Base-by-base conservation (phyloP, 345 rosid species). In the Eucalyptus paniculata region DNA sequence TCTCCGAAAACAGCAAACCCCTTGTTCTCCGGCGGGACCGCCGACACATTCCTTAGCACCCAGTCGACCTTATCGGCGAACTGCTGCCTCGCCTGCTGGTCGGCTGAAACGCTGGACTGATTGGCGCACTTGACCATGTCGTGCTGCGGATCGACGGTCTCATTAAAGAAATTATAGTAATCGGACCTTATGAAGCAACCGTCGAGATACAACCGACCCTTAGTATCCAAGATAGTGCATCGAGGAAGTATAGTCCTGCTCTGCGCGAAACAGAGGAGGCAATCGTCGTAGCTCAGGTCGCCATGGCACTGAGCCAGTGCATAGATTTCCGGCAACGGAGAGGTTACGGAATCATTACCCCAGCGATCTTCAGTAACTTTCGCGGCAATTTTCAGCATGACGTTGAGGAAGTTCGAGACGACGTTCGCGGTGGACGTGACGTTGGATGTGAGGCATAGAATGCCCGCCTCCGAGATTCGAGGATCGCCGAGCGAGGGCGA, bases 161-260 rank as follows among this genome's bases (percentile, higher is more conserved):
- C 96, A 1, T 87, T 67, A 77, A 90, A 95, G 91, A 95, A 95
- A 87, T 90, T 88, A 90, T 95, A 92, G 86, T 89, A 89, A 86
- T 96, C 97, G 34, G 92, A 95, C 37, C 97, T 93, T 23, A 95
- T 87, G 94, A 95, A 95, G 91, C 96, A 96, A 16, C 97, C 97
- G 86, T 96, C 97, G 42, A 96, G 92, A 50, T 87, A 96, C 89
- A 96, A 90, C 45, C 93, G 90, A 45, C 90, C 96, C 7, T 65
- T 45, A n/a, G 95, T 89, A 53, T 96, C 93, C 62, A 93, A 93
- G 44, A 72, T 12, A 19, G 12, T 72, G 91, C 97, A 96, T 86
- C 95, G 91, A 9, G 96, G 96, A 65, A 96, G 92, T 51, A 67
- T 91, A 6, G 96, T 94, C 50, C 96, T 92, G 50, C 94, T 53